A percentile compares a stretch with the other conserved stretches of the same genome.
Evolutionary conservation across 2,329 filamentous ascomycete genomes (phyloP).

Genomic region (Talaromyces sp.): DNA sequence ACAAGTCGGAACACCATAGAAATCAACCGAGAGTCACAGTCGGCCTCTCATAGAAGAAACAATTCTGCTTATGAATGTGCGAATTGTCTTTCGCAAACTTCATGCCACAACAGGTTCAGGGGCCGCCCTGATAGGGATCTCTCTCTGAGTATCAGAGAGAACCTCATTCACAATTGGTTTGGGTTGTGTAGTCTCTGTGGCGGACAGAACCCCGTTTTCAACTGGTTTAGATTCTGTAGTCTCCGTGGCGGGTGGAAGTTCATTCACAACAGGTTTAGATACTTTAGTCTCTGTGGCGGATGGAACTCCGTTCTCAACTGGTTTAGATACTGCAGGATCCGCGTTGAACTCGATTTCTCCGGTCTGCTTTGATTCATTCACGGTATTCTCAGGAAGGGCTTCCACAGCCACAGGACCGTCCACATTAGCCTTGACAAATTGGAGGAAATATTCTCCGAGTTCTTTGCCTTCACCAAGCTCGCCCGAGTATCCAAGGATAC

Average conservation of each 20-base stretch:
- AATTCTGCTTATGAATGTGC: background rate
- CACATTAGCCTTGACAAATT: constrained; percentile 1
- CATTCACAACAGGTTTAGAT: background rate
- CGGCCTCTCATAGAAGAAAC: background rate
- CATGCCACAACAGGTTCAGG: background rate
- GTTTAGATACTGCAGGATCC: background rate
- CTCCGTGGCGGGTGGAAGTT: background rate
- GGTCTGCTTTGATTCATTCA: background rate
- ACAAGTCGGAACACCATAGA: background rate
- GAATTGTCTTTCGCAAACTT: background rate
- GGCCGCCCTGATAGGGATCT: background rate
- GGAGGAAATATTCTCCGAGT: background rate
- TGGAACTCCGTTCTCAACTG: background rate
- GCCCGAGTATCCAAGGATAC: constrained; percentile 7
- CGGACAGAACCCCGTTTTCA: background rate
- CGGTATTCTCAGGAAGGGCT: background rate
- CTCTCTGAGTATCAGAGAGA: background rate
- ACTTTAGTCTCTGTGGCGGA: background rate
- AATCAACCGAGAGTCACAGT: background rate
- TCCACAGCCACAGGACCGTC: background rate
- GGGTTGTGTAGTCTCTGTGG: background rate
- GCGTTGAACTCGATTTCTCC: constrained; percentile 1
- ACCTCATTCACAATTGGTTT: background rate
- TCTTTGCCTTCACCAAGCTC: constrained; percentile 1
- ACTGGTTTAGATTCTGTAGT: background rate